Base-by-base conservation (phyloP, 352 stramenopile species). In the Globisporangium ultimum region DNA sequence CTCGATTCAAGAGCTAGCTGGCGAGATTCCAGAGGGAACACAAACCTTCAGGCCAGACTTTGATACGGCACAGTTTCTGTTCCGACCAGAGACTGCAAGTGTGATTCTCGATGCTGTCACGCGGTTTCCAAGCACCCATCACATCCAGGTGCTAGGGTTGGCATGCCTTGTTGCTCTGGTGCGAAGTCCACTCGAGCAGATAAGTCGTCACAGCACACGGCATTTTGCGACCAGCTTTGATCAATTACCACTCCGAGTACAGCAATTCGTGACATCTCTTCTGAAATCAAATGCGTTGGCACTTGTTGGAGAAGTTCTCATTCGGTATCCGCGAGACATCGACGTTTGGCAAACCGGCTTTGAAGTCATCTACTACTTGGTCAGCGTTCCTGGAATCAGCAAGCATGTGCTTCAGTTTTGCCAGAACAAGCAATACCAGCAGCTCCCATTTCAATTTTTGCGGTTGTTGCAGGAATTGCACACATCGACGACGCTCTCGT, bases 401-500 rank as follows among this genome's bases (percentile, higher is more conserved):
- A 12, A 49, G 50, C 11, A 14, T 10, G 24, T 53, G 49, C 13
- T 77, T 4, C 65, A 66, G 10, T 80, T 80, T 18, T 72, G 62
- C 21, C 66, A 75, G 22, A 58, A 62, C 48, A 50, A 36, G 18
- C 45, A 52, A 13, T 75, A 47, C 22, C 63, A 77, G 9, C 42
- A 55, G 22, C 42, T 80, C 2, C 60, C 71, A 28, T 38, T 77
- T 5, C 58, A 65, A 4, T 41, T 77, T 53, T 20, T 77, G 15
- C 53, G 17, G 1, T 34, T 78, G 28, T 21, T 50, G 15, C 21
- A 50, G 11, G 11, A 49, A 18, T 60, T 15, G 20, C 34, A 47
- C 6, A 32, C 36, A 46, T 11, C 58, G 53, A 58, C 18, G 53
- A 5, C 38, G 12, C 40, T 45, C 36, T 45, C 40, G 12, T n/a